Evolutionary conservation across 345 rosid genomes (phyloP).

Genomic region (Gossypium raimondii): DNA sequence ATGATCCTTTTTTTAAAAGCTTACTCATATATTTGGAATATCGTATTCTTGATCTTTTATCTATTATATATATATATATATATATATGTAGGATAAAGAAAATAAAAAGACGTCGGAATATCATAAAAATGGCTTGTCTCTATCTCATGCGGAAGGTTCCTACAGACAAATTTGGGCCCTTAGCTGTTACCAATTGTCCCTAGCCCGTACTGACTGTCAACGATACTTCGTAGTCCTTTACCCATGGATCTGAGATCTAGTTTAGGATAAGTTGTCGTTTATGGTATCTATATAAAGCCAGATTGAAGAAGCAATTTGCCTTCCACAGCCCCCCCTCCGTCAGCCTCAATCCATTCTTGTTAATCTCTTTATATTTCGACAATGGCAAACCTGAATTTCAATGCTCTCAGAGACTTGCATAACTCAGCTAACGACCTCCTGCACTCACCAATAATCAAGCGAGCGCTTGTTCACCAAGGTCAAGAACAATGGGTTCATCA

Average conservation of each 20-base stretch:
- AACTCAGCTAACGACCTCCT: slow-evolving; percentile 70
- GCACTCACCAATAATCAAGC: slow-evolving; percentile 49
- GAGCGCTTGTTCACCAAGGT: slow-evolving; percentile 37
- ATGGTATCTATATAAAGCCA: slow-evolving; percentile 21
- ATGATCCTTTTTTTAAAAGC: no score
- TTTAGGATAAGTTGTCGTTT: slow-evolving; percentile 6
- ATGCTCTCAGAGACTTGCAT: slow-evolving; percentile 61
- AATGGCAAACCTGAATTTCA: slow-evolving; percentile 55
- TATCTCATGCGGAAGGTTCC: slow-evolving; percentile 26
- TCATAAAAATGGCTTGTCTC: background rate
- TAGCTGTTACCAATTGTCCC: slow-evolving; percentile 33
- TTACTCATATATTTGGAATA: no score
- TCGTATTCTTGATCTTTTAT: background rate
- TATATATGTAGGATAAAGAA: background rate
- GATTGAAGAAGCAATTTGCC: background rate
- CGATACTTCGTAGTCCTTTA: slow-evolving; percentile 43
- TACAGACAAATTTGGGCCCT: background rate
- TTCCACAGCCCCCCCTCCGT: background rate
- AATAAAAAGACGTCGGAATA: no score
- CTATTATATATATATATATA: no score
- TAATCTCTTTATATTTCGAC: background rate
- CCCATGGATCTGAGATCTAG: slow-evolving; percentile 29
- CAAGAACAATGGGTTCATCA: slow-evolving; percentile 54
- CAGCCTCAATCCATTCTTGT: background rate
- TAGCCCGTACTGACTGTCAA: slow-evolving; percentile 40